Conservation (phyloP, 768 basidiomycete genomes). For the Candolleomyces efflorescens region DNA sequence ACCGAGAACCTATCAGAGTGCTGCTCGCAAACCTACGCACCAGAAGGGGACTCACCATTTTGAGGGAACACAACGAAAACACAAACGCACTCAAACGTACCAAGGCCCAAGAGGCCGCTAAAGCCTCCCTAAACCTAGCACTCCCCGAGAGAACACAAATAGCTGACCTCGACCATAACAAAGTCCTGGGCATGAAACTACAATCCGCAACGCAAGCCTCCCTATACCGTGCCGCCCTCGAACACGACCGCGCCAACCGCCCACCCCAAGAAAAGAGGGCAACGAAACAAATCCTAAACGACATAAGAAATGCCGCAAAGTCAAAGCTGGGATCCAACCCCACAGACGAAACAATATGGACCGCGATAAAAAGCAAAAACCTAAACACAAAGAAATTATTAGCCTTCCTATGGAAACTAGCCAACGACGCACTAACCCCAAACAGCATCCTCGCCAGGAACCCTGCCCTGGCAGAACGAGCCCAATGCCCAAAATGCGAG, state of each 20-base stretch:
- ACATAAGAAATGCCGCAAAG: background rate
- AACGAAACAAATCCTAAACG: background rate
- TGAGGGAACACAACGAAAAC: background rate
- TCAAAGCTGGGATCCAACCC: background rate
- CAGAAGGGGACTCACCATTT: background rate
- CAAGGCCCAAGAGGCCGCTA: background rate
- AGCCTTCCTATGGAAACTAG: constrained; percentile 1
- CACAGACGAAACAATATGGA: background rate
- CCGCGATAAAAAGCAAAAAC: background rate
- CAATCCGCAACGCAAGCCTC: background rate
- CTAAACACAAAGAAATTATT: background rate
- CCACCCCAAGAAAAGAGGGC: background rate
- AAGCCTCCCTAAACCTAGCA: background rate
- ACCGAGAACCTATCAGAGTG: background rate
- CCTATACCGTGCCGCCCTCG: background rate
- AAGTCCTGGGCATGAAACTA: background rate
- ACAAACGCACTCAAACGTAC: background rate
- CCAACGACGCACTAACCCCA: background rate
- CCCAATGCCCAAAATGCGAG: background rate
- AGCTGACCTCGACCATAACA: background rate
- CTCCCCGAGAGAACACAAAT: background rate
- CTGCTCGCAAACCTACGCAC: background rate
- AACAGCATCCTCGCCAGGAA: background rate
- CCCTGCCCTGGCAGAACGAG: background rate
- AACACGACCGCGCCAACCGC: background rate